These are phyloP conservation scores for Monotropa hypopitys DNA, from an alignment of 179 eudicot species.

Conservation along the genomic window DNA sequence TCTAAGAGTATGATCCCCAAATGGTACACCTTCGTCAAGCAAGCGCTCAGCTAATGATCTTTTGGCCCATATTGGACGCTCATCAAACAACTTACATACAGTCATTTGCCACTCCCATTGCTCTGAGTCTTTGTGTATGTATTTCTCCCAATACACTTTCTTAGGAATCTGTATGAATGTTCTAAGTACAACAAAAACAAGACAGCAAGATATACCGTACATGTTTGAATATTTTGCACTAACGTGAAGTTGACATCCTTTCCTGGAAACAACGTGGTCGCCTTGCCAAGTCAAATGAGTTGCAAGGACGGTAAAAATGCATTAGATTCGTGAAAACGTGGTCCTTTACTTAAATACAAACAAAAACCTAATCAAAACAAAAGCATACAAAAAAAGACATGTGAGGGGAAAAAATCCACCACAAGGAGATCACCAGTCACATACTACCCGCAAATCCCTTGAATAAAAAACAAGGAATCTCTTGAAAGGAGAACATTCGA, in stretches of 20 bases:
- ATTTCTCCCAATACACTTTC: slow-evolving; percentile 59
- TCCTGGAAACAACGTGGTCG: not conserved
- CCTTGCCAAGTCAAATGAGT: not conserved
- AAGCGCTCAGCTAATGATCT: slow-evolving; percentile 56
- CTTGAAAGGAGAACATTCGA: not conserved
- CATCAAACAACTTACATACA: slow-evolving; percentile 71
- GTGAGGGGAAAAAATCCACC: not conserved
- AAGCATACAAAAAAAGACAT: not conserved
- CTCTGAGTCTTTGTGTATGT: slow-evolving; percentile 45
- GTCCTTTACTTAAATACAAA: not conserved
- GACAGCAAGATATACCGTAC: not conserved
- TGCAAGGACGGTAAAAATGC: not conserved
- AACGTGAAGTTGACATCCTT: not conserved
- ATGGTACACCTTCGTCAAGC: slow-evolving; percentile 42
- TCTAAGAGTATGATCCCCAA: slow-evolving; percentile 44
- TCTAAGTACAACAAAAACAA: slow-evolving; percentile 21
- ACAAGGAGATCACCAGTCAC: not conserved
- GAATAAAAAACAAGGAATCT: not conserved
- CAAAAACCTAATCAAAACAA: not conserved
- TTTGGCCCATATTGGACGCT: slow-evolving; percentile 84
- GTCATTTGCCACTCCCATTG: slow-evolving; percentile 63
- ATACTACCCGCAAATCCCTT: not conserved
- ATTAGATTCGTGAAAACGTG: not conserved
- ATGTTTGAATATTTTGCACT: slow-evolving; percentile 1
- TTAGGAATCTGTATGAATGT: slow-evolving; percentile 72